Percentiles rank a stretch among this genome's conserved stretches.
These are phyloP conservation scores for Lactarius psammicola DNA, from an alignment of 768 basidiomycete genomes.

Conservation along the genomic window DNA sequence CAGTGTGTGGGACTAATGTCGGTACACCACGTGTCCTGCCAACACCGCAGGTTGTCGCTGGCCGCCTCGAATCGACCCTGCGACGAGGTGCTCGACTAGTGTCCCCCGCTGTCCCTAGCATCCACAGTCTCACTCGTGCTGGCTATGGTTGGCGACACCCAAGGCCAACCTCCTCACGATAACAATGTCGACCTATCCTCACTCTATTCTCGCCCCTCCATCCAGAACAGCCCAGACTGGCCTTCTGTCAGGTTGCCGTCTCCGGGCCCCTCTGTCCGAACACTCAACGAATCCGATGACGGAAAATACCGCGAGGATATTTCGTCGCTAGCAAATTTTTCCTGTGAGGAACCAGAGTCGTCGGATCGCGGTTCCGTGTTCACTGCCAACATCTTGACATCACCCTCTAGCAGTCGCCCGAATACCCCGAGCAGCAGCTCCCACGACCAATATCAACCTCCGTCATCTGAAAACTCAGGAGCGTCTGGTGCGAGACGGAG, in stretches of 20 bases:
- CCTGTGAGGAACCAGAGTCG: background rate
- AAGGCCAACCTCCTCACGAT: background rate
- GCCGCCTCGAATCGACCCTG: background rate
- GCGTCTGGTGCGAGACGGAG: slow-evolving; percentile 50
- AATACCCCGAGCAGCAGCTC: slow-evolving; percentile 52
- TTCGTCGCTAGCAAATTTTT: background rate
- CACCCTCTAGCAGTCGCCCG: slow-evolving; percentile 55
- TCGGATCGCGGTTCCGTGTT: background rate
- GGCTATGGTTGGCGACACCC: background rate
- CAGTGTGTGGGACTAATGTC: background rate
- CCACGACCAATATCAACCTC: slow-evolving; percentile 46
- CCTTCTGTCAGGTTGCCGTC: background rate
- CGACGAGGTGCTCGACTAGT: background rate
- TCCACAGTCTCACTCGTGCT: background rate
- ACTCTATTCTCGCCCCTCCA: background rate
- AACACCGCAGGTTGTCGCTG: background rate
- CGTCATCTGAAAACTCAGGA: slow-evolving; percentile 54
- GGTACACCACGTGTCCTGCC: background rate
- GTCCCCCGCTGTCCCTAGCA: background rate
- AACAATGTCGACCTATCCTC: background rate
- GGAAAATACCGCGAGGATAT: background rate
- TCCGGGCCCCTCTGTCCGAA: background rate
- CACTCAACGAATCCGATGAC: background rate
- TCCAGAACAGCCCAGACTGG: background rate
- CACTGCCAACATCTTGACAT: slow-evolving; percentile 33